Conservation (phyloP, 2,329 filamentous ascomycete species). For the Paramyrothecium sp. region DNA sequence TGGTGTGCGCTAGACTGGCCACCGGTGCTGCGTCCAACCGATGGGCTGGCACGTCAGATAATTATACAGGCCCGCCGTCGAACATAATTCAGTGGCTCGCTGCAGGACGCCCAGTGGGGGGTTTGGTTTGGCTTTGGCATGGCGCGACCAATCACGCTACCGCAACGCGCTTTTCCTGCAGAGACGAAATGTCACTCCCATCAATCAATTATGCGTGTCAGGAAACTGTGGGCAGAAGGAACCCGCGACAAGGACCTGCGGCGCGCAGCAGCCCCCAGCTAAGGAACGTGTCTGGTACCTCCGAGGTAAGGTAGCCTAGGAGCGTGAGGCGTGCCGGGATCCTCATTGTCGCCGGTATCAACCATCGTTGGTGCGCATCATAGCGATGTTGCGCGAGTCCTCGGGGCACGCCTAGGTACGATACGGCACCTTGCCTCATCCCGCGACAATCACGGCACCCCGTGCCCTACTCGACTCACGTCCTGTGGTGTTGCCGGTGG, state of each 20-base stretch:
- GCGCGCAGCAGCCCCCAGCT: no score
- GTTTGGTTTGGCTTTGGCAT: neutral
- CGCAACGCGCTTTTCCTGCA: neutral
- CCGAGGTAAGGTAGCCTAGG: no score
- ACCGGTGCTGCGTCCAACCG: no score
- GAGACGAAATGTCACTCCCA: neutral
- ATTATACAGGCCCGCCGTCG: no score
- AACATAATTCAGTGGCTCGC: neutral
- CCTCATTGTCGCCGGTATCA: no score
- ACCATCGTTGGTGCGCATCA: neutral
- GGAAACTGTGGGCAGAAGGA: neutral
- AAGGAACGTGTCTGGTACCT: neutral
- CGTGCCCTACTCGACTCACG: neutral
- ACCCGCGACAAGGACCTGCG: neutral
- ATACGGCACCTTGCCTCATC: no score
- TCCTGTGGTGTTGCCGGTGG: neutral
- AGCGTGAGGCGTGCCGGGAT: no score
- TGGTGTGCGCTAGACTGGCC: no score
- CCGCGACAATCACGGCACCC: no score
- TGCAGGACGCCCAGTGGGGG: neutral
- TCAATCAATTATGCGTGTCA: neutral
- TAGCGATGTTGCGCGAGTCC: no score
- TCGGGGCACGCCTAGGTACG: no score
- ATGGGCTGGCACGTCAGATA: no score
- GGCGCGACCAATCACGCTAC: neutral